A percentile compares a stretch with the other conserved stretches of the same genome.
Conservation (phyloP, 208 protist species). For the Leishmania guyanensis region DNA sequence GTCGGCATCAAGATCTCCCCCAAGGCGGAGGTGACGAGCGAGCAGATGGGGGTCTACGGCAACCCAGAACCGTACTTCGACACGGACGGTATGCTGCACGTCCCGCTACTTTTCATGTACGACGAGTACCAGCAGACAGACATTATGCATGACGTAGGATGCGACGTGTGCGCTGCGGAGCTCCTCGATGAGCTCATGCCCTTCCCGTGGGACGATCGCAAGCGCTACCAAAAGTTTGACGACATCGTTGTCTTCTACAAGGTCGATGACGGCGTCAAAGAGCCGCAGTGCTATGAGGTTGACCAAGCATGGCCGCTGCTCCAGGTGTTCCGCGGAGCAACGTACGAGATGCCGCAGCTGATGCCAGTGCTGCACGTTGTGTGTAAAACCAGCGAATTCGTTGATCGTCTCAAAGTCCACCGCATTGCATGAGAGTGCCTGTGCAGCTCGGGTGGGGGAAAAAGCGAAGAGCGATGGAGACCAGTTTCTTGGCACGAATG, state of each 20-base stretch:
- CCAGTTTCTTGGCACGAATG: neutral
- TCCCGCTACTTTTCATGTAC: slow-evolving; percentile 95
- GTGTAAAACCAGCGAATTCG: slow-evolving; percentile 61
- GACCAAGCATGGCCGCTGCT: slow-evolving; percentile 66
- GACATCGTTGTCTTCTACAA: slow-evolving; percentile 84
- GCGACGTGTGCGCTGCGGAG: slow-evolving; percentile 65
- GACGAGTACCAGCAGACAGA: slow-evolving; percentile 93
- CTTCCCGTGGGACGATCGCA: slow-evolving; percentile 83
- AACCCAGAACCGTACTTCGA: slow-evolving; percentile 82
- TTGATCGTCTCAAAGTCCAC: slow-evolving; percentile 51
- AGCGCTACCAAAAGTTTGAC: slow-evolving; percentile 55
- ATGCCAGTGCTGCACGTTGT: slow-evolving; percentile 82
- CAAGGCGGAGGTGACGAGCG: slow-evolving; percentile 71
- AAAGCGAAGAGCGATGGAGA: neutral
- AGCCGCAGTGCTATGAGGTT: slow-evolving; percentile 75
- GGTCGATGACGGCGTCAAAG: slow-evolving; percentile 86
- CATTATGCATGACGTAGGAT: slow-evolving; percentile 91
- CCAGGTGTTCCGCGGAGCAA: slow-evolving; percentile 80
- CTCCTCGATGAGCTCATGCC: slow-evolving; percentile 82
- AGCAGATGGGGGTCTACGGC: slow-evolving; percentile 87
- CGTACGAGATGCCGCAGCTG: slow-evolving; percentile 75
- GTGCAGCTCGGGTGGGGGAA: neutral
- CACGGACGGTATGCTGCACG: slow-evolving; percentile 70
- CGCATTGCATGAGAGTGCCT: slow-evolving; percentile 18
- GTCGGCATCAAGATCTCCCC: slow-evolving; percentile 58